A percentile compares a stretch with the other conserved stretches of the same genome.
These are phyloP conservation scores for Fusarium solani-melongenae DNA, from an alignment of 2,329 filamentous ascomycete species.

Conservation along the genomic window DNA sequence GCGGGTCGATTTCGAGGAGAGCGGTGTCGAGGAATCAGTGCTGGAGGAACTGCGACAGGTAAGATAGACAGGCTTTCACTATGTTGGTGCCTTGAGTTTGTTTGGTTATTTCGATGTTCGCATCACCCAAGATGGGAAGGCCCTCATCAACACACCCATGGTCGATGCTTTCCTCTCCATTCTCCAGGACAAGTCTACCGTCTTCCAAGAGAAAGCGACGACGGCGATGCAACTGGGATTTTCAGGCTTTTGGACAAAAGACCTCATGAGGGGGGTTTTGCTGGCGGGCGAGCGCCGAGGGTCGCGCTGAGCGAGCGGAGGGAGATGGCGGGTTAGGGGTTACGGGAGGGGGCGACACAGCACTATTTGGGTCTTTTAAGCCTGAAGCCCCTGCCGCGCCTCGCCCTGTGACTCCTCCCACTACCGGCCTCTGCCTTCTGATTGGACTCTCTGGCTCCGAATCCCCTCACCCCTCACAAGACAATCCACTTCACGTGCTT, in stretches of 20 bases:
- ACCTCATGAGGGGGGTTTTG: slow-evolving; percentile 14
- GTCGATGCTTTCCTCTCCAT: slow-evolving; percentile 13
- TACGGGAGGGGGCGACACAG: slow-evolving; percentile 58
- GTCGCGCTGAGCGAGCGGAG: slow-evolving; percentile 28
- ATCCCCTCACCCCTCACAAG: slow-evolving; percentile 19
- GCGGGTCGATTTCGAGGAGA: slow-evolving; percentile 95
- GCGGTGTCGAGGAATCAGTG: slow-evolving; percentile 87
- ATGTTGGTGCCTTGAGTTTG: slow-evolving; percentile 10
- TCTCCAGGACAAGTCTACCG: not conserved
- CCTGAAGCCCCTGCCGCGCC: slow-evolving; percentile 44
- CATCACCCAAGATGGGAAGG: slow-evolving; percentile 32
- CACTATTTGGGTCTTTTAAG: slow-evolving; percentile 69
- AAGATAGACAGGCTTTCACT: slow-evolving; percentile 54
- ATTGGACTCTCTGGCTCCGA: slow-evolving; percentile 32
- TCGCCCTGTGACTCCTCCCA: slow-evolving; percentile 36
- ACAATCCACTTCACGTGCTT: slow-evolving; percentile 24
- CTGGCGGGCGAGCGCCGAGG: slow-evolving; percentile 14
- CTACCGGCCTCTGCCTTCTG: slow-evolving; percentile 21
- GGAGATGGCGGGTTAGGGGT: slow-evolving; percentile 45
- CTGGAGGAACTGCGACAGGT: slow-evolving; percentile 90
- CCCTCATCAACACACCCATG: slow-evolving; percentile 16
- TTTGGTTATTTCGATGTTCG: slow-evolving; percentile 2
- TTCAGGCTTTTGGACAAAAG: slow-evolving; percentile 2
- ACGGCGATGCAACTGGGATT: not conserved
- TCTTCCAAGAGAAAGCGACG: not conserved